Evolutionary conservation across 2,329 filamentous ascomycete species (phyloP), one percentile per base, ranked within the genome.

Genomic region (Verticillium tricorpus): DNA sequence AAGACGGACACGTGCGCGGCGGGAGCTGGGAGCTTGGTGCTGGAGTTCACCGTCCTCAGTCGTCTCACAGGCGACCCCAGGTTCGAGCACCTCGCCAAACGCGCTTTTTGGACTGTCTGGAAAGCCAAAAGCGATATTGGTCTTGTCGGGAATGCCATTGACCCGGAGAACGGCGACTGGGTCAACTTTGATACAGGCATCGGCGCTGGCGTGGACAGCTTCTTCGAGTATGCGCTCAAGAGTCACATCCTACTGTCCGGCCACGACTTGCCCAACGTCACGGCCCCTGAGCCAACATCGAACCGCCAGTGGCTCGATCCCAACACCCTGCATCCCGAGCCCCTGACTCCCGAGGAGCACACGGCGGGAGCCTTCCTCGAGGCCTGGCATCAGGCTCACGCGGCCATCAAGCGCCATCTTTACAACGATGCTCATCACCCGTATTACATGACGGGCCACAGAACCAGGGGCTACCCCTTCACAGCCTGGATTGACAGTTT

Each of bases 31-130:
- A 98, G 93, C 73, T 80, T 99, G 31, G 92, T 97, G 2, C 83
- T 99, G 1, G 95, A 99, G 72, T 97, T 98, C 67, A 91, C 93
- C 0, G 92, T 93, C 0, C 81, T 99, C 56, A 97, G 93, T 70
- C 86, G 95, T 28, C 80, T 99, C 56, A 96, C 92, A 0, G 92
- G 91, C 12, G 92, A 98, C 71, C 79, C 83, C 11, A 86, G 91
- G n/a, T 99, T 96, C 69, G 95, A 99, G 74, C 87, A 90, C 70
- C 83, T 91, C 17, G 94, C 92, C 1, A 98, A 98, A 75, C 83
- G 91, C 61, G 94, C 95, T 0, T 99, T 99, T 70, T 97, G 94
- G 93, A 90, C 93, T 28, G 92, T 99, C n/a, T 99, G 95, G 95
- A 82, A 89, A 54, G 84, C 91, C 61, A 86, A 93, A 66, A 97